These are phyloP conservation scores for Cafeteria roenbergensis DNA, from an alignment of 108 stramenopile genomes.

Conservation along the genomic window DNA sequence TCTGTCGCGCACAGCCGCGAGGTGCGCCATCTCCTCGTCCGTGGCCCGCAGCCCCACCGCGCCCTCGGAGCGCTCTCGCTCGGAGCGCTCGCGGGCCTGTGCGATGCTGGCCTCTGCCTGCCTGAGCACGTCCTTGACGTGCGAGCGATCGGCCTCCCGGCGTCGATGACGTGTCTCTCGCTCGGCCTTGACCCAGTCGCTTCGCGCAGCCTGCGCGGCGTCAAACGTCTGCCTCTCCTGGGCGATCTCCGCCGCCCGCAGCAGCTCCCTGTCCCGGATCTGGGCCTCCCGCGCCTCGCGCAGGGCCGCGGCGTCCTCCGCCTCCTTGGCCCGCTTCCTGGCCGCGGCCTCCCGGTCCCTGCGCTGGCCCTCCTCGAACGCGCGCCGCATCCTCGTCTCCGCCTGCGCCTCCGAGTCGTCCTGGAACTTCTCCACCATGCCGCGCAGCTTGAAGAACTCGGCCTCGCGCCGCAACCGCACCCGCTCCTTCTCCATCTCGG, in stretches of 20 bases:
- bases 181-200: constrained; percentile 10
- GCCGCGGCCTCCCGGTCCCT: neutral
- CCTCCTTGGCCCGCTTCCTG: constrained; percentile 4
- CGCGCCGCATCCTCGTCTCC: constrained; percentile 15
- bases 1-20: constrained; percentile 2
- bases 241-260: constrained; percentile 12
- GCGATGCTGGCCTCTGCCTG: neutral
- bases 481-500: neutral
- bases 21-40: constrained; percentile 8
- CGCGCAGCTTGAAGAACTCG: constrained; percentile 19
- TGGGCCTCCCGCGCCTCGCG: neutral
- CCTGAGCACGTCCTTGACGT: neutral
- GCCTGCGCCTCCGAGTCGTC: constrained; percentile 17
- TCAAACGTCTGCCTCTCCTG: constrained; percentile 14
- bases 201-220: constrained; percentile 10
- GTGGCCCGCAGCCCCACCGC: constrained; percentile 1
- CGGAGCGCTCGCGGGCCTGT: neutral
- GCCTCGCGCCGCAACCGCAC: neutral
- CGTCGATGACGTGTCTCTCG: too few species aligned
- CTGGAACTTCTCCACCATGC: constrained; percentile 11
- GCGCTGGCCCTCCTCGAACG: constrained; percentile 3
- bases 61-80: neutral
- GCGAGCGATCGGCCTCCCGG: neutral
- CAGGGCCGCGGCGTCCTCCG: neutral
- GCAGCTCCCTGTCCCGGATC: constrained; percentile 13